These are phyloP conservation scores for Aspergillus sp. DNA, from an alignment of 2,329 filamentous ascomycete species.

Conservation along the genomic window DNA sequence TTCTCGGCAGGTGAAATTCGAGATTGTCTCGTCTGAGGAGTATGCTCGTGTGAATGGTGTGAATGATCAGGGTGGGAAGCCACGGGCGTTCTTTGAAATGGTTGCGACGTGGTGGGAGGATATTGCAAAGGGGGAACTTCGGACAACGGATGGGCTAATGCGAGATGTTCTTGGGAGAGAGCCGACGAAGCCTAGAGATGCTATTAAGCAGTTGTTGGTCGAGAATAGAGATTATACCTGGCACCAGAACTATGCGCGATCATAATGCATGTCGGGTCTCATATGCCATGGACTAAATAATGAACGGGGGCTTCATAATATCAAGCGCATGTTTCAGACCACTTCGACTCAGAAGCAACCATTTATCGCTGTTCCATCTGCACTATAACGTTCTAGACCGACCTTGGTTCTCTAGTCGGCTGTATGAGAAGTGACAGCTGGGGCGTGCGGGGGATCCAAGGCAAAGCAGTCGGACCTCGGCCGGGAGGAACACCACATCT, in stretches of 20 bases:
- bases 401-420: background rate
- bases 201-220: slow-evolving; percentile 29
- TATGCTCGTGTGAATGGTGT: slow-evolving; percentile 32
- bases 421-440: background rate
- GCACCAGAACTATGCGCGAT: slow-evolving; percentile 45
- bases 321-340: too few species aligned
- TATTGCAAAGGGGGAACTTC: slow-evolving; percentile 46
- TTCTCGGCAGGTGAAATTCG: slow-evolving; percentile 30
- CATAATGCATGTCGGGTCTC: background rate
- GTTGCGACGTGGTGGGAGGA: slow-evolving; percentile 49
- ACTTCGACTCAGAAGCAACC: too few species aligned
- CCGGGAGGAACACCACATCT: background rate
- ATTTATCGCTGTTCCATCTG: too few species aligned
- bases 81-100: slow-evolving; percentile 37
- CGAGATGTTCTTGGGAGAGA: slow-evolving; percentile 46
- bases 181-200: slow-evolving; percentile 42
- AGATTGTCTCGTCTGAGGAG: slow-evolving; percentile 36
- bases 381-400: too few species aligned
- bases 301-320: too few species aligned
- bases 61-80: slow-evolving; percentile 39
- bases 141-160: slow-evolving; percentile 44
- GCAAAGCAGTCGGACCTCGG: slow-evolving; percentile 4
- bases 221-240: slow-evolving; percentile 41
- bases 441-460: background rate
- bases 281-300: background rate